A percentile compares a stretch with the other conserved stretches of the same genome.
These are phyloP conservation scores for Coniochaeta ligniaria DNA, from an alignment of 2,329 filamentous ascomycete species.

Conservation along the genomic window DNA sequence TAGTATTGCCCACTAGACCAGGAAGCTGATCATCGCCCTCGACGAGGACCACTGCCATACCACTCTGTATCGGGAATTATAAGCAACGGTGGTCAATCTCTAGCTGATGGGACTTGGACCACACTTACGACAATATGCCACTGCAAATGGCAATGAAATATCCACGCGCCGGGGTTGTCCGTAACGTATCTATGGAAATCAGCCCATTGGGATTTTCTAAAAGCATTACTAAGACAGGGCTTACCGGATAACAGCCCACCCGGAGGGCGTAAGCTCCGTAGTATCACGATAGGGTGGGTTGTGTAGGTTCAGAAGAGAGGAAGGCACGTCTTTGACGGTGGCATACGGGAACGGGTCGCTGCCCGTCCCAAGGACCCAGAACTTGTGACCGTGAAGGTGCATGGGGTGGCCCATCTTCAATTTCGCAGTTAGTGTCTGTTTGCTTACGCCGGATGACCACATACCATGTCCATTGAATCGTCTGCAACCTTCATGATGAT, in stretches of 20 bases:
- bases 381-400: constrained; percentile 1
- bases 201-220: background rate
- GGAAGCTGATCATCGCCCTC: constrained; percentile 1
- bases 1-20: constrained; percentile 1
- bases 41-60: constrained; percentile 2
- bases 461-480: too few species aligned
- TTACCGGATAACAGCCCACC: background rate
- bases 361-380: constrained; percentile 1
- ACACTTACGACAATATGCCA: constrained; percentile 1
- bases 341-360: background rate
- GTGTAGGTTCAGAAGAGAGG: background rate
- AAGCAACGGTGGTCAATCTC: background rate
- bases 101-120: background rate
- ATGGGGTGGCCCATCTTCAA: background rate
- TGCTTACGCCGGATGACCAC: too few species aligned
- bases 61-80: background rate
- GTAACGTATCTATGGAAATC: background rate
- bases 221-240: background rate
- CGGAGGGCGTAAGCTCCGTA: background rate
- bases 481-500: too few species aligned
- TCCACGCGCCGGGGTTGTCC: constrained; percentile 1
- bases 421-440: too few species aligned
- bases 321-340: background rate
- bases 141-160: constrained; percentile 1
- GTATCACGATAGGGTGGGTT: constrained; percentile 1